Base-by-base conservation (phyloP, 371 early-diverging fungal genomes). In the Agmasoma carcini region DNA sequence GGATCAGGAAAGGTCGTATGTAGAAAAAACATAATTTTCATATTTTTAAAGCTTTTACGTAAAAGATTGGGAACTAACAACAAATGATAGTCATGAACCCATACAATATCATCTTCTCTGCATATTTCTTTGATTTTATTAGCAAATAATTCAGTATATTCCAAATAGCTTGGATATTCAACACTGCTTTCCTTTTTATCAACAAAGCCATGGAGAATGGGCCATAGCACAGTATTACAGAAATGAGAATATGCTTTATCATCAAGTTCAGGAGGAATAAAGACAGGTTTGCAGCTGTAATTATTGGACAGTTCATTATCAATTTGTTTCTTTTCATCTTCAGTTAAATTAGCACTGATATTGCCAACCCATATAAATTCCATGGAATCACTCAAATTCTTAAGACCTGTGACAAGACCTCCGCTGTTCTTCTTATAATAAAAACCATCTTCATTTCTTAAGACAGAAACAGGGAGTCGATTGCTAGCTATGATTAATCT, bases 41-140 rank as follows among this genome's bases (percentile, higher is more conserved):
- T 82, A 56, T 84, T 67, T 51, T 62, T 78, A 63, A 75, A 77
- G 34, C 71, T 68, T 6, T 69, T 72, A 20, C 85, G 76, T 36
- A 98, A 70, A 79, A 94, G 75, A 14, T 77, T 74, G 15, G 97
- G 95, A 30, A 96, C 78, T 36, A 94, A 76, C 89, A 96, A 89
- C 48, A 96, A 73, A 70, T 99, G 99, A 75, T 96, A 96, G 75
- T 96, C 97, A 55, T 98, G 97, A n/a, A 96, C 84, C 91, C 95
- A 94, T 34, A 98, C 82, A 37, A 93, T 74, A 75, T 92, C 95
- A 34, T 85, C 88, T 52, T 91, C 88, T 60, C 85, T 67, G 2
- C 84, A 79, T 50, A 82, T 78, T 26, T 81, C 79, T 5, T 77
- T 72, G 55, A 97, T 79, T 3, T 85, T 82, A 51, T 85, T 82